Evolutionary conservation across 345 rosid species (phyloP).

Genomic region (Aegle marmelos): DNA sequence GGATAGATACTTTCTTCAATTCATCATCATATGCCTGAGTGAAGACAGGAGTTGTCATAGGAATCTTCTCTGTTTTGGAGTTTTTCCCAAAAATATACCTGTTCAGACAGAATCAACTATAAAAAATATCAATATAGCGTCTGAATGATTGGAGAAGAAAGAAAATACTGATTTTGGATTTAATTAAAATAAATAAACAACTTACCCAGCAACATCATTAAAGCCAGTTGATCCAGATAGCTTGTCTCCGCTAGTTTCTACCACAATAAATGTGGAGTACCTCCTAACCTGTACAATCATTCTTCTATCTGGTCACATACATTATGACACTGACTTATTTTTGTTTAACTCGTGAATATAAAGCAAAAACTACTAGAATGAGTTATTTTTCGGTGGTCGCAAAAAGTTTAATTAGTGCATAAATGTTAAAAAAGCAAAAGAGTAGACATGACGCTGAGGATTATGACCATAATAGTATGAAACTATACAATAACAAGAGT

Average conservation of each 20-base stretch:
- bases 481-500: neutral
- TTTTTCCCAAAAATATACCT: constrained; percentile 86
- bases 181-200: neutral
- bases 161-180: neutral
- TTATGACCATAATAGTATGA: neutral
- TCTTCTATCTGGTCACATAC: neutral
- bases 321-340: neutral
- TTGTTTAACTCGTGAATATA: neutral
- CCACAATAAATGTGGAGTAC: constrained; percentile 64
- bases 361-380: neutral
- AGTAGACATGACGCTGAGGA: neutral
- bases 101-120: constrained; percentile 6
- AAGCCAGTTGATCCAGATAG: constrained; percentile 73
- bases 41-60: constrained; percentile 78
- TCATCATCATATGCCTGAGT: constrained; percentile 60
- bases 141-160: neutral
- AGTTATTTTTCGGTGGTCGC: neutral
- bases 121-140: neutral
- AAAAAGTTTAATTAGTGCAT: neutral
- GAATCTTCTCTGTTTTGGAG: constrained; percentile 54
- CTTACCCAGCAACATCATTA: constrained; percentile 74
- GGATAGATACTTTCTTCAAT: constrained; percentile 58
- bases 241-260: constrained; percentile 76
- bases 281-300: constrained; percentile 53
- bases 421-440: neutral